These are phyloP conservation scores for Gyromitra esculenta DNA, from an alignment of 2,329 filamentous ascomycete species.

Conservation along the genomic window DNA sequence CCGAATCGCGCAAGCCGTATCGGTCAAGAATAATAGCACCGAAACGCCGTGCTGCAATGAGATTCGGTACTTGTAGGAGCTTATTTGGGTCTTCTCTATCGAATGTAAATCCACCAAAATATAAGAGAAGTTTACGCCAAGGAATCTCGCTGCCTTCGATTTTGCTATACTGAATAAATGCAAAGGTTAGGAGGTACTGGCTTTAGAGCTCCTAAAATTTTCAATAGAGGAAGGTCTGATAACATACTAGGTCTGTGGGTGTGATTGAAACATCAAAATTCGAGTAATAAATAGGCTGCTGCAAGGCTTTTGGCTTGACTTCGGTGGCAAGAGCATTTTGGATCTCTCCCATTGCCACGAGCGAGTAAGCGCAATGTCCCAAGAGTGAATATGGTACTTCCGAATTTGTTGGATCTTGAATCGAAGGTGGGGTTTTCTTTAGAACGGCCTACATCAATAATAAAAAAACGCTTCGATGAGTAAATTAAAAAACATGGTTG, in stretches of 20 bases:
- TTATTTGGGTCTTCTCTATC: neutral
- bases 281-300: neutral
- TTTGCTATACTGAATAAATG: neutral
- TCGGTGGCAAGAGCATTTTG: conserved; percentile 1
- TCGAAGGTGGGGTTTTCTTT: neutral
- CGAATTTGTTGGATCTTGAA: neutral
- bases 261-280: neutral
- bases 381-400: neutral
- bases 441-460: neutral
- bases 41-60: neutral
- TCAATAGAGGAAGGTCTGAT: neutral
- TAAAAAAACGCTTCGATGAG: neutral
- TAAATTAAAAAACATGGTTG: neutral
- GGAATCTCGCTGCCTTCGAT: neutral
- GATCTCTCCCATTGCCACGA: conserved; percentile 2
- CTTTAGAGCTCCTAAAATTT: neutral
- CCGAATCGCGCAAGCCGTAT: neutral
- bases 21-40: neutral
- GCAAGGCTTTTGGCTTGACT: neutral
- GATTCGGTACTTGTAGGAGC: conserved; percentile 1
- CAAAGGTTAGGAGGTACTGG: neutral
- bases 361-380: neutral
- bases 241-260: neutral
- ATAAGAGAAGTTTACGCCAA: neutral
- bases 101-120: conserved; percentile 2